Evolutionary conservation across 2,329 filamentous ascomycete genomes (phyloP), one percentile per base, ranked within the genome.

Genomic region (Arthrinium phaeospermum): DNA sequence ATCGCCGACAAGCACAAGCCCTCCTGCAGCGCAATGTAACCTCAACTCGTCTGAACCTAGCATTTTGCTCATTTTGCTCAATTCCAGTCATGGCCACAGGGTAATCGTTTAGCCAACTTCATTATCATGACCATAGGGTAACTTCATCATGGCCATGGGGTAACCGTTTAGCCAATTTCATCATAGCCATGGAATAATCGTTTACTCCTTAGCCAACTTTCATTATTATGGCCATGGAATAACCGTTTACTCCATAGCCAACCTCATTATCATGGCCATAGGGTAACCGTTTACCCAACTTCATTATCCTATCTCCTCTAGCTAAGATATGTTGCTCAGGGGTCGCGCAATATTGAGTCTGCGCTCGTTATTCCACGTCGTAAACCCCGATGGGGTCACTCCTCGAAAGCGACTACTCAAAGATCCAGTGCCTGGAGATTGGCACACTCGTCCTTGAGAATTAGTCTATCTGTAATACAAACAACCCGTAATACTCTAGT

Each of bases 1-100:
- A 64, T n/a, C 57, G 57, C 57, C 57, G 57, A 64, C 57, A n/a
- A 64, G 34, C 57, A 34, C 51, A 34, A 34, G 27, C 27, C 27
- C 12, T 24, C 13, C 24, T 64, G 57, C 57, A 64, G 12, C 34
- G 34, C 4, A 64, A 64, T 64, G 34, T 64, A 64, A 41, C 57
- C 57, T 64, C 57, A 22, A 24, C 6, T 19, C 10, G 13, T 37
- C 16, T 19, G 53, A 61, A 61, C 30, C 53, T 61, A 37, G 53
- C 53, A 61, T 61, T 61, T 61, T 61, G 30, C 19, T 61, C 53
- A 34, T 37, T 61, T 34, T 30, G 27, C 27, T 30, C 27, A 30
- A 30, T 30, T 30, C 27, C 27, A 30, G 14, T 57, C 51, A 27
- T 30, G 16, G 13, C 5, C 51, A 14, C 24, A 30, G 51, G 46